Evolutionary conservation across 139 green algal species (phyloP).

Genomic region (Chlorella sp.): DNA sequence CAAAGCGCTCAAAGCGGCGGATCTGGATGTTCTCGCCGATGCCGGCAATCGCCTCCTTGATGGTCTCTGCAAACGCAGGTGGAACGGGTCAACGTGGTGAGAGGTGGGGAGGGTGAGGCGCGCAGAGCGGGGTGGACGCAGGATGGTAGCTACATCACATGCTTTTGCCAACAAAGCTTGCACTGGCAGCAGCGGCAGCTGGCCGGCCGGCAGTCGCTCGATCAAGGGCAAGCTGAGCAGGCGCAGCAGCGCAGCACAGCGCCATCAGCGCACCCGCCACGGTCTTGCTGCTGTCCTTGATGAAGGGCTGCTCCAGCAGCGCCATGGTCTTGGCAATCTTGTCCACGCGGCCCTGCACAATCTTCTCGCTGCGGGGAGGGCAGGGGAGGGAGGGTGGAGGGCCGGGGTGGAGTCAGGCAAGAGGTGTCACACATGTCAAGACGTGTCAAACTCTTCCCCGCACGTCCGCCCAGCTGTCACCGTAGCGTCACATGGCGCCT

Average conservation of each 20-base stretch:
- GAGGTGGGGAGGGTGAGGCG: not conserved
- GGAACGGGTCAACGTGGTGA: not conserved
- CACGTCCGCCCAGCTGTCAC: no score
- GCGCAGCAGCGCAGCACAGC: no score
- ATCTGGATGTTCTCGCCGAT: conserved; percentile 95
- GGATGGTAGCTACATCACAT: no score
- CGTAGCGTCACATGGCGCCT: no score
- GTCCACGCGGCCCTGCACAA: conserved; percentile 93
- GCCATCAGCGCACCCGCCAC: conserved; percentile 65
- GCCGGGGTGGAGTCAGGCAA: not conserved
- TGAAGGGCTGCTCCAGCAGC: conserved; percentile 92
- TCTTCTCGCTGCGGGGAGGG: conserved; percentile 73
- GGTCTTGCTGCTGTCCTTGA: conserved; percentile 89
- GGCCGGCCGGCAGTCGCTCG: no score
- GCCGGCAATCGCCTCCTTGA: conserved; percentile 91
- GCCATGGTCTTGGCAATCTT: conserved; percentile 89
- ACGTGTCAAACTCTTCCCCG: no score
- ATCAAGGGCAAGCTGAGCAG: not conserved
- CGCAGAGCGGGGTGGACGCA: not conserved
- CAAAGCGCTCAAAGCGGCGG: conserved; percentile 86
- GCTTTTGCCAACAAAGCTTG: no score
- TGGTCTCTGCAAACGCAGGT: conserved; percentile 58
- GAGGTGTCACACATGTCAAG: no score
- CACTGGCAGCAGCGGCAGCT: no score
- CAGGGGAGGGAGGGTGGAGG: not conserved